phyloP scores from a whole-genome alignment of 768 basidiomycete species.

The Tephrocybe sp. region DNA sequence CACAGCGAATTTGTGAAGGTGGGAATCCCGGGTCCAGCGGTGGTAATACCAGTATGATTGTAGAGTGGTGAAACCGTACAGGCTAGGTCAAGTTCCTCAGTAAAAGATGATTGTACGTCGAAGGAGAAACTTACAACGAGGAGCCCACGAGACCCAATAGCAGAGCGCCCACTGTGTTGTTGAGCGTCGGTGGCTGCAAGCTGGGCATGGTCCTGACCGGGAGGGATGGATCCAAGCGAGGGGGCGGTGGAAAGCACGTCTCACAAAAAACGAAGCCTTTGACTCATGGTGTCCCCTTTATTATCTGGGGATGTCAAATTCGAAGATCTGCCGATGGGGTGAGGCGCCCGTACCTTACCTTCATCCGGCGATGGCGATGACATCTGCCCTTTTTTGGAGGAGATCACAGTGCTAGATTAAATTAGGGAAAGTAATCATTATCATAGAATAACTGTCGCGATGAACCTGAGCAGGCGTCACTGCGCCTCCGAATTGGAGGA shows the following conservation, averaged over 20 bases:
- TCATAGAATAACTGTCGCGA: background rate
- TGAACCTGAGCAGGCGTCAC: too few relatives aligned
- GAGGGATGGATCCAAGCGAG: background rate
- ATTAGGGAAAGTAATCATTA: background rate
- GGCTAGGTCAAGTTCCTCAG: slow-evolving; percentile 17
- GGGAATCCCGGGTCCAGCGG: slow-evolving; percentile 33
- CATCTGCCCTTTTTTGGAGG: background rate
- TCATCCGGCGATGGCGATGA: slow-evolving; percentile 5
- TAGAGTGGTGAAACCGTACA: slow-evolving; percentile 39
- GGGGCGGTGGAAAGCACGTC: background rate
- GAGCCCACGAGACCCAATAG: slow-evolving; percentile 35
- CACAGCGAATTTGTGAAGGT: slow-evolving; percentile 37
- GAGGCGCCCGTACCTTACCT: slow-evolving; percentile 4
- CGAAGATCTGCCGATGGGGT: slow-evolving; percentile 6
- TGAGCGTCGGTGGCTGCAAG: slow-evolving; percentile 29
- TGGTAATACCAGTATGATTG: slow-evolving; percentile 43
- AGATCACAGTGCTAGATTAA: background rate
- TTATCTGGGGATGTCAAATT: background rate
- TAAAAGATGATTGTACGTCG: background rate
- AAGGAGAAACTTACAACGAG: slow-evolving; percentile 28
- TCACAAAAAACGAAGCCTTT: slow-evolving; percentile 5
- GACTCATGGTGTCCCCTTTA: slow-evolving; percentile 3
- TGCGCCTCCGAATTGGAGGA: too few relatives aligned
- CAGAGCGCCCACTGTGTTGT: slow-evolving; percentile 40
- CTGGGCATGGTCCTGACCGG: slow-evolving; percentile 19